These are phyloP conservation scores for Geotrichum restrictum DNA, from an alignment of 1,139 yeast species.

Conservation along the genomic window DNA sequence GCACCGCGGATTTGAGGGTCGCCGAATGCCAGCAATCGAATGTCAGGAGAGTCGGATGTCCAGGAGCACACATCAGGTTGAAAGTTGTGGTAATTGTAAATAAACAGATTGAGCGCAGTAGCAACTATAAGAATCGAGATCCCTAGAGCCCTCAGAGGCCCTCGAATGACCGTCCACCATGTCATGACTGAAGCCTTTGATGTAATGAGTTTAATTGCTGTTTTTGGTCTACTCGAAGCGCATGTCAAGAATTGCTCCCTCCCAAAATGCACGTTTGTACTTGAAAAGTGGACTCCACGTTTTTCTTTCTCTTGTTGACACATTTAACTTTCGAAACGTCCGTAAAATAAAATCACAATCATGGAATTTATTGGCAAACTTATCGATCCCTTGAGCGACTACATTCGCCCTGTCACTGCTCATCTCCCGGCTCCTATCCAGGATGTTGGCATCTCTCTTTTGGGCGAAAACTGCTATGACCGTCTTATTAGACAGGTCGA, in stretches of 20 bases:
- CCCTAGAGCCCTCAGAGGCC: conserved; percentile 12
- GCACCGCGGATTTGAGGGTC: conserved; percentile 96
- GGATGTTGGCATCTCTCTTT: conserved; percentile 24
- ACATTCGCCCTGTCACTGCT: conserved; percentile 28
- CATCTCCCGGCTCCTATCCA: conserved; percentile 29
- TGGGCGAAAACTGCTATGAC: conserved; percentile 29
- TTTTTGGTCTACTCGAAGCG: too few relatives aligned
- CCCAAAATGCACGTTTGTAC: too few relatives aligned
- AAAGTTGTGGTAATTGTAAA: conserved; percentile 61
- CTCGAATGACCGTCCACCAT: not conserved
- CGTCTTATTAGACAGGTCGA: conserved; percentile 30
- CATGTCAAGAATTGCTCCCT: too few relatives aligned
- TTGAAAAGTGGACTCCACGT: conserved; percentile 3
- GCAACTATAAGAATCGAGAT: conserved; percentile 42
- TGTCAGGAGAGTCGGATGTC: conserved; percentile 23
- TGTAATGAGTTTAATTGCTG: too few relatives aligned
- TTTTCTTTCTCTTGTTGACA: not conserved
- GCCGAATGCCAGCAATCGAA: conserved; percentile 63
- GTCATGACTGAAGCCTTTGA: not conserved
- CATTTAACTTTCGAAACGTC: not conserved
- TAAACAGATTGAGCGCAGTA: conserved; percentile 51
- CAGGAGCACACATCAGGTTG: conserved; percentile 33
- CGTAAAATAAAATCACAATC: not conserved
- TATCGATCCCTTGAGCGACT: conserved; percentile 27
- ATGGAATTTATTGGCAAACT: conserved; percentile 29